Conservation (phyloP, 192 early-diverging fungal species). For the Entomortierella lignicola region DNA sequence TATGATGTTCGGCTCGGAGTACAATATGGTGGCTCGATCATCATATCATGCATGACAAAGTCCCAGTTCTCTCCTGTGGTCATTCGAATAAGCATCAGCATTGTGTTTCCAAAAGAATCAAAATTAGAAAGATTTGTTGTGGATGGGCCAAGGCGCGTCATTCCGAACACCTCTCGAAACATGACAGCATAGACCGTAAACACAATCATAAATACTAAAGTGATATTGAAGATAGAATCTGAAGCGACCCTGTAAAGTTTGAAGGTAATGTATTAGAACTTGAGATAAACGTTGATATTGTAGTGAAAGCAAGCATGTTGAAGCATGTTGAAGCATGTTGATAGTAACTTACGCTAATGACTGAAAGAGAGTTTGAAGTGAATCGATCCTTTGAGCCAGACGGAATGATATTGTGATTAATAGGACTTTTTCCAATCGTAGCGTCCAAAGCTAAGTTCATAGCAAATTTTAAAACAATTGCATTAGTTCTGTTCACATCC, state of each 20-base stretch:
- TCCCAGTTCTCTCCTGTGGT: constrained; percentile 73
- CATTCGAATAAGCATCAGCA: constrained; percentile 64
- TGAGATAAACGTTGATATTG: neutral
- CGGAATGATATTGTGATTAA: constrained; percentile 52
- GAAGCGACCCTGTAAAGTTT: constrained; percentile 34
- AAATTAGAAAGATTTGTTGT: constrained; percentile 64
- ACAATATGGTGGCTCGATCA: constrained; percentile 62
- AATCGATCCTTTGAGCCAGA: constrained; percentile 47
- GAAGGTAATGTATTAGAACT: neutral
- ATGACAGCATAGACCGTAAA: constrained; percentile 65
- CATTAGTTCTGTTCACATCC: neutral
- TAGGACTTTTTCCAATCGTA: constrained; percentile 39
- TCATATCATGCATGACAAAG: constrained; percentile 69
- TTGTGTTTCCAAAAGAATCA: constrained; percentile 57
- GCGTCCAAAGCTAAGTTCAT: constrained; percentile 30
- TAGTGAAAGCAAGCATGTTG: constrained; percentile 27
- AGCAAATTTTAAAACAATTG: too few species aligned
- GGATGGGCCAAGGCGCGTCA: constrained; percentile 63
- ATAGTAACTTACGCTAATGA: constrained; percentile 47
- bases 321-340: too few species aligned
- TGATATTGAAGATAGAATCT: constrained; percentile 64
- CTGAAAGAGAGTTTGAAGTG: constrained; percentile 41
- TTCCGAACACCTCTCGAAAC: constrained; percentile 71
- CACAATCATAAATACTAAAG: constrained; percentile 68
- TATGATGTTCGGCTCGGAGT: constrained; percentile 54